These are phyloP conservation scores for Candida arabinofermentans DNA, from an alignment of 805 yeast species.

Conservation along the genomic window DNA sequence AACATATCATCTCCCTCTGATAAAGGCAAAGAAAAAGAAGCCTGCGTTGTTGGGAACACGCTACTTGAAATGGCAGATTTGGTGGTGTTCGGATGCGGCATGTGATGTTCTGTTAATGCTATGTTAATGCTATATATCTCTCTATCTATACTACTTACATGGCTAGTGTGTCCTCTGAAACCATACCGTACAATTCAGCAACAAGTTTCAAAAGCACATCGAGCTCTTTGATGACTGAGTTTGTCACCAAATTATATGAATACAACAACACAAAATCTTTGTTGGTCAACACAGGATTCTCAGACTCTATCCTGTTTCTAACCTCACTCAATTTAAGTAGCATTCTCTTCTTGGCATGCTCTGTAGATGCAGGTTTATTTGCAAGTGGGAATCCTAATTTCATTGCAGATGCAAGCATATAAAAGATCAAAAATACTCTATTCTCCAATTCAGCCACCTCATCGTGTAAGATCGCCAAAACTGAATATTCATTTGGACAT, in stretches of 20 bases:
- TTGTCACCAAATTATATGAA: slow-evolving; percentile 68
- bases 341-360: slow-evolving; percentile 67
- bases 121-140: too few species aligned
- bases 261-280: slow-evolving; percentile 77
- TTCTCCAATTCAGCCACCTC: slow-evolving; percentile 71
- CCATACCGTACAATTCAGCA: slow-evolving; percentile 59
- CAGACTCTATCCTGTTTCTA: slow-evolving; percentile 33
- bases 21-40: slow-evolving; percentile 4
- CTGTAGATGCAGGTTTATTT: slow-evolving; percentile 70
- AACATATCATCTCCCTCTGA: slow-evolving; percentile 5
- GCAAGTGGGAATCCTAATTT: slow-evolving; percentile 76
- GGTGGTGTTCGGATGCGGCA: background rate
- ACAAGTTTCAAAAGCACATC: slow-evolving; percentile 52
- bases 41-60: slow-evolving; percentile 6
- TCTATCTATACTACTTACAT: slow-evolving; percentile 27
- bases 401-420: slow-evolving; percentile 74
- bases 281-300: slow-evolving; percentile 40
- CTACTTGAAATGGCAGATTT: background rate
- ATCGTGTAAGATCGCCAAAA: slow-evolving; percentile 47
- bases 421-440: slow-evolving; percentile 69
- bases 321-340: slow-evolving; percentile 60
- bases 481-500: slow-evolving; percentile 48
- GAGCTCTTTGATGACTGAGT: slow-evolving; percentile 62
- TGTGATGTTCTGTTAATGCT: too few species aligned
- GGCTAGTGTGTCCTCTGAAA: slow-evolving; percentile 58